A percentile compares a stretch with the other conserved stretches of the same genome.
These are phyloP conservation scores for Meyerozyma carpophila DNA, from an alignment of 1,139 yeast species.

Conservation along the genomic window DNA sequence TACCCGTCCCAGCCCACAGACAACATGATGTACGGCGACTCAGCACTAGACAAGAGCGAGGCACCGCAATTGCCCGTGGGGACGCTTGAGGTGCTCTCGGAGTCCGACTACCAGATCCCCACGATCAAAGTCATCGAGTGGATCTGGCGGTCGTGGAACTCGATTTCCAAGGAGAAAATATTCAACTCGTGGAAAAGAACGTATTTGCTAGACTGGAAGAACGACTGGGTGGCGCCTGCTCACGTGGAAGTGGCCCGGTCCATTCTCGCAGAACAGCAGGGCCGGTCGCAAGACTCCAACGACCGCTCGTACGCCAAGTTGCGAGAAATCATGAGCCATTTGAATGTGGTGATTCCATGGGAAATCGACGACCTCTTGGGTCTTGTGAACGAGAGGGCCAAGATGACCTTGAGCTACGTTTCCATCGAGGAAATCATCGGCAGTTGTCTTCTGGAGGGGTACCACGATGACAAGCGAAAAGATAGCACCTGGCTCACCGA, in stretches of 20 bases:
- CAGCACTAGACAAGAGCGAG: not conserved
- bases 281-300: not conserved
- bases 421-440: slow-evolving; percentile 63
- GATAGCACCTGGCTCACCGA: not conserved
- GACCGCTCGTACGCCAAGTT: slow-evolving; percentile 31
- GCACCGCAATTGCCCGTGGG: slow-evolving; percentile 5
- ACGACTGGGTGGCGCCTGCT: slow-evolving; percentile 4
- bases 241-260: not conserved
- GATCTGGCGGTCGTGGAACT: slow-evolving; percentile 53
- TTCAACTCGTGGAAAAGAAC: slow-evolving; percentile 48
- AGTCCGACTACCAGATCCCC: slow-evolving; percentile 40
- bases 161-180: slow-evolving; percentile 40
- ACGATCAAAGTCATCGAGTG: slow-evolving; percentile 54
- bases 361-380: slow-evolving; percentile 52
- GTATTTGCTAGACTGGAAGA: slow-evolving; percentile 17
- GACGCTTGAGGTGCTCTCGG: slow-evolving; percentile 21
- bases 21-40: not conserved
- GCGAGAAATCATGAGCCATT: slow-evolving; percentile 34
- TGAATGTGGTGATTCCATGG: slow-evolving; percentile 53
- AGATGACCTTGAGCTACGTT: slow-evolving; percentile 47
- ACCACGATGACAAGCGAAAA: not conserved
- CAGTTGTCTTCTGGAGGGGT: slow-evolving; percentile 48
- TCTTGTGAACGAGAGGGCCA: slow-evolving; percentile 53
- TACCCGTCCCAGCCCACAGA: not conserved
- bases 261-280: not conserved